Evolutionary conservation across 1,139 yeast species (phyloP), one percentile per base, ranked within the genome.

Genomic region (Blastobotrys niveus): DNA sequence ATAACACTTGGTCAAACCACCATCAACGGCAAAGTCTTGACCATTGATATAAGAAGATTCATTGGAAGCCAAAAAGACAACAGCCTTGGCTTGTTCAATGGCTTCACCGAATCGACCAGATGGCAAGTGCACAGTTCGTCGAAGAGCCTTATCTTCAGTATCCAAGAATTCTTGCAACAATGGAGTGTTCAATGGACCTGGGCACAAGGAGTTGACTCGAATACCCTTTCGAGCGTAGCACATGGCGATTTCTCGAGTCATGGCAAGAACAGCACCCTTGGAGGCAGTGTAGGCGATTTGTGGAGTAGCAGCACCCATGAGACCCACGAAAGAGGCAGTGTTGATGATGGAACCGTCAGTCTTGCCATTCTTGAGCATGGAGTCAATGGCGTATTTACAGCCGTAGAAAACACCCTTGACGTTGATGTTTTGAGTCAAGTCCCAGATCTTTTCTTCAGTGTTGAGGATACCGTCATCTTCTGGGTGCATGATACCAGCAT

Each of bases 1-100:
- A 34, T 62, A 62, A 27, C 61, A 48, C 47, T 54, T 52, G 41
- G 67, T 61, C 32, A 65, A 52, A 14, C 95, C 96, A 56, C 96
- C 96, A 59, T 86, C 96, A 46, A 86, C 94, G 53, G 82, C 70
- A 54, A 86, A 67, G 64, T 86, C 87, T 57, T 82, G 77, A 53
- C 95, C 96, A 12, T 93, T 86, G 46, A 93, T 78, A 67, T 81
- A 86, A 18, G 87, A 76, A 34, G 87, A 73, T 19, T 93, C 95
- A 42, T 73, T 68, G n/a, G 88, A 78, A 31, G 93, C 86, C 61
- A 86, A 71, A 67, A 84, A 87, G 48, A 86, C 74, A 53, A 80
- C 81, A 20, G 91, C 82, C 56, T 94, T 93, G 39, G 84, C 88
- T 65, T 84, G 82, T 64, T 86, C 95, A 59, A 76, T 55, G 80